Percentiles rank a stretch among this genome's conserved stretches.
Evolutionary conservation across 192 early-diverging fungal genomes (phyloP).

Genomic region (Chytriomyces hyalinus): DNA sequence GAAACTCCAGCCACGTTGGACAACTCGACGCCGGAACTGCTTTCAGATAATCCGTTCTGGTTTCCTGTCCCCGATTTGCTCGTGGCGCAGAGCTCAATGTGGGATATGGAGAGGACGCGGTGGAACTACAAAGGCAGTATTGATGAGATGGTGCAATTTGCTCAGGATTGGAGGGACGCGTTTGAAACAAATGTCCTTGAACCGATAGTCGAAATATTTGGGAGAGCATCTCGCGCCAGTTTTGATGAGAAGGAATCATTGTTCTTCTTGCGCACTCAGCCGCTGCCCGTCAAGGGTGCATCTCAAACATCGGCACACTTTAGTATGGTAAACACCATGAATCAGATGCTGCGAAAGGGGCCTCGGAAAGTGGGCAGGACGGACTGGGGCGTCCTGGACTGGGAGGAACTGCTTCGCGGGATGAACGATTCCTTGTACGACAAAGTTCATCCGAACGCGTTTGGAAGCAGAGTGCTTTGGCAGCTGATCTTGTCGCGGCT

Average conservation of each 20-base stretch:
- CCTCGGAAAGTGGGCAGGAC: background rate
- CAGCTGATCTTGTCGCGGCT: slow-evolving; percentile 10
- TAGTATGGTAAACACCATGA: background rate
- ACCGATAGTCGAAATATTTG: background rate
- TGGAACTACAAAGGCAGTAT: background rate
- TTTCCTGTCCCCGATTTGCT: slow-evolving; percentile 2
- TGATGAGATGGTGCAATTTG: background rate
- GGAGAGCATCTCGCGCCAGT: background rate
- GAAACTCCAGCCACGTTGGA: too few species aligned
- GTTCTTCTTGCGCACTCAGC: background rate
- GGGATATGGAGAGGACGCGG: slow-evolving; percentile 5
- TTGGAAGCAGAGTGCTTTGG: background rate
- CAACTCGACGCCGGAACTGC: background rate
- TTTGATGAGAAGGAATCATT: background rate
- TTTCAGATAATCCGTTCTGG: slow-evolving; percentile 16
- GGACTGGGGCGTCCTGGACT: slow-evolving; percentile 2
- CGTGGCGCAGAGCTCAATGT: background rate
- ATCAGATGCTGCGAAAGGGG: background rate
- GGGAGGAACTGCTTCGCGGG: background rate
- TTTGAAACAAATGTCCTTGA: background rate
- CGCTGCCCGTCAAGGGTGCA: background rate
- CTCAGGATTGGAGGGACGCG: background rate
- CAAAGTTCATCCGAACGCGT: slow-evolving; percentile 8
- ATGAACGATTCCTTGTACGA: background rate
- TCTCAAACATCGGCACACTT: background rate